Evolutionary conservation across 2,329 filamentous ascomycete species (phyloP).

Genomic region (Pseudocercospora ulei): DNA sequence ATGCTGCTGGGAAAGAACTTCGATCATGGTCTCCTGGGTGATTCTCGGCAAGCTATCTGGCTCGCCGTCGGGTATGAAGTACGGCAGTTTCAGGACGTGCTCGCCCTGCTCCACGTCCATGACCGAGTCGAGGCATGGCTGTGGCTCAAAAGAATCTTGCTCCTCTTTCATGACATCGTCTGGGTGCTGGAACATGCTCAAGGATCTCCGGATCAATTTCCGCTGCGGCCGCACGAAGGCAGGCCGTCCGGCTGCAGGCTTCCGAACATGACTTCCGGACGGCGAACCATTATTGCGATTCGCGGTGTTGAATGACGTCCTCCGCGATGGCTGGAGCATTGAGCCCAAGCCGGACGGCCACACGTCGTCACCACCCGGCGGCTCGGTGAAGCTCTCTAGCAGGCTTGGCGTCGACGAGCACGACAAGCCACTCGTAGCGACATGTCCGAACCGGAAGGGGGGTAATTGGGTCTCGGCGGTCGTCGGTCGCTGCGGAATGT

Average conservation of each 20-base stretch:
- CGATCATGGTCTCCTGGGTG: slow-evolving; percentile 65
- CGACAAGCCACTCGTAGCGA: slow-evolving; percentile 29
- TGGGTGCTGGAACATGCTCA: slow-evolving; percentile 96
- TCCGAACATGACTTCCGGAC: slow-evolving; percentile 58
- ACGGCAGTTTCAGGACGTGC: slow-evolving; percentile 65
- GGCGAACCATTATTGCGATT: slow-evolving; percentile 65
- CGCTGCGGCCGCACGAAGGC: slow-evolving; percentile 57
- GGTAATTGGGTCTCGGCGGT: slow-evolving; percentile 57
- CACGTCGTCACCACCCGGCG: slow-evolving; percentile 63
- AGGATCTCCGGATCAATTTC: slow-evolving; percentile 79
- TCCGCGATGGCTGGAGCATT: slow-evolving; percentile 54
- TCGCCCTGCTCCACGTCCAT: slow-evolving; percentile 68
- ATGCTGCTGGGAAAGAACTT: slow-evolving; percentile 80
- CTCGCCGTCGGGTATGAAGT: slow-evolving; percentile 70
- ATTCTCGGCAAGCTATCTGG: slow-evolving; percentile 84
- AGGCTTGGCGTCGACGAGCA: slow-evolving; percentile 56
- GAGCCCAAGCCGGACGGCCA: slow-evolving; percentile 47
- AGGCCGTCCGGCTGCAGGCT: slow-evolving; percentile 50
- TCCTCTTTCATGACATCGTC: slow-evolving; percentile 78
- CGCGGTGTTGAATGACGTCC: slow-evolving; percentile 53
- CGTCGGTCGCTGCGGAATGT: slow-evolving; percentile 50
- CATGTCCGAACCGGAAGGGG: slow-evolving; percentile 64
- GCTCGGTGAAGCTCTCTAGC: slow-evolving; percentile 71
- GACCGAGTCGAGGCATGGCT: slow-evolving; percentile 54
- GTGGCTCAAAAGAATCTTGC: slow-evolving; percentile 49